These are phyloP conservation scores for Pezicula neosporulosa DNA, from an alignment of 2,329 filamentous ascomycete species.

Conservation along the genomic window DNA sequence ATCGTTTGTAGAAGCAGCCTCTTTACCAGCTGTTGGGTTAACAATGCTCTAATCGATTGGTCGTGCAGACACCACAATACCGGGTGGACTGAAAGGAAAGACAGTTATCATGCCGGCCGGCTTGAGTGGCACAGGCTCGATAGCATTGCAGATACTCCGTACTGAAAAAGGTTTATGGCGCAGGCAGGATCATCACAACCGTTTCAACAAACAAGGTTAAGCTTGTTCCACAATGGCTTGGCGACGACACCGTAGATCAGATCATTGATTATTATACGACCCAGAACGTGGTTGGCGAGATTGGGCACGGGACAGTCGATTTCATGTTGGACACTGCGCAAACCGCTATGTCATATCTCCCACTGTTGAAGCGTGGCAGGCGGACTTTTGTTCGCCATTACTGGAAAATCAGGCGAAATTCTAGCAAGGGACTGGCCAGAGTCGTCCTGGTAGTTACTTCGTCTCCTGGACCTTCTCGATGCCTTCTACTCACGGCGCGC, in stretches of 20 bases:
- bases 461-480: neutral
- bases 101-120: constrained; percentile 35
- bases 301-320: constrained; percentile 34
- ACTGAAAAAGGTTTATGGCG: constrained; percentile 41
- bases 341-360: constrained; percentile 30
- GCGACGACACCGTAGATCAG: constrained; percentile 35
- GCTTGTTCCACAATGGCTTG: constrained; percentile 32
- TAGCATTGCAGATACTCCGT: constrained; percentile 38
- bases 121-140: constrained; percentile 33
- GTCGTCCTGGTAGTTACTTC: constrained; percentile 25
- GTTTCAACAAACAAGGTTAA: constrained; percentile 39
- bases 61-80: constrained; percentile 22
- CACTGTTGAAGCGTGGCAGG: constrained; percentile 33
- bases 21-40: constrained; percentile 35
- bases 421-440: constrained; percentile 24
- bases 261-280: constrained; percentile 38
- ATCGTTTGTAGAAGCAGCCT: constrained; percentile 36
- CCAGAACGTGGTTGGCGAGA: constrained; percentile 23
- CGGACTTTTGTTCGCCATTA: constrained; percentile 33
- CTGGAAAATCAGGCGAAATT: constrained; percentile 27
- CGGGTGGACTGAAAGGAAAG: constrained; percentile 36
- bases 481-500: constrained; percentile 13
- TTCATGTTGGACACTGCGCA: constrained; percentile 40
- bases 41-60: constrained; percentile 36
- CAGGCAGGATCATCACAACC: constrained; percentile 41